These are phyloP conservation scores for Sugiyamaella americana DNA, from an alignment of 805 yeast species.

Conservation along the genomic window DNA sequence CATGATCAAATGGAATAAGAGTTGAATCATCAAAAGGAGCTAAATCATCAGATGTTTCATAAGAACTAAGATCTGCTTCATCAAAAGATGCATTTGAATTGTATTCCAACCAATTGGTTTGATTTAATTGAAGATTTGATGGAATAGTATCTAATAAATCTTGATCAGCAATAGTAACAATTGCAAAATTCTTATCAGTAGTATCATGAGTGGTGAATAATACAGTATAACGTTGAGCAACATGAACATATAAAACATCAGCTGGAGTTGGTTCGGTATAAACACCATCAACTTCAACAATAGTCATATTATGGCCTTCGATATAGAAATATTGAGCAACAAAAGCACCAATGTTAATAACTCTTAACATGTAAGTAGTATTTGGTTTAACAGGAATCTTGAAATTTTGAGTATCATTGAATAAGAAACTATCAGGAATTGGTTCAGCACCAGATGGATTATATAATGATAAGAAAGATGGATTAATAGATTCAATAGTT, in stretches of 20 bases:
- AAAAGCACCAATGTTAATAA: slow-evolving; percentile 85
- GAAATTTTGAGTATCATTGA: slow-evolving; percentile 61
- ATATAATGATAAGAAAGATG: slow-evolving; percentile 56
- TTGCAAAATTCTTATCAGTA: slow-evolving; percentile 62
- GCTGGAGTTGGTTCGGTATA: slow-evolving; percentile 72
- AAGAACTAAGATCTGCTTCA: slow-evolving; percentile 32
- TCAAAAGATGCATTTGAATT: slow-evolving; percentile 41
- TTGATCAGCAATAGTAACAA: slow-evolving; percentile 75
- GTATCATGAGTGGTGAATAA: slow-evolving; percentile 65
- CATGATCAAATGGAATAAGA: slow-evolving; percentile 56
- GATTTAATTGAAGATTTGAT: slow-evolving; percentile 55
- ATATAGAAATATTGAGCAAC: slow-evolving; percentile 84
- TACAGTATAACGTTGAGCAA: slow-evolving; percentile 87
- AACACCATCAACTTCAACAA: slow-evolving; percentile 90
- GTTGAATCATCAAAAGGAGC: slow-evolving; percentile 70
- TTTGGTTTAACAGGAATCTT: slow-evolving; percentile 70
- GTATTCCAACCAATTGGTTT: slow-evolving; percentile 70
- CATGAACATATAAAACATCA: slow-evolving; percentile 67
- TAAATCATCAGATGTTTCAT: slow-evolving; percentile 39
- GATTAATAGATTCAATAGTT: slow-evolving; percentile 43
- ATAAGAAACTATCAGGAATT: slow-evolving; percentile 71
- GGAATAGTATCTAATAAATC: slow-evolving; percentile 79
- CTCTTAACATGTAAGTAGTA: slow-evolving; percentile 74
- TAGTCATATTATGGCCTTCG: slow-evolving; percentile 80
- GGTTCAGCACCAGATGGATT: slow-evolving; percentile 99